Evolutionary conservation across 805 yeast species (phyloP).

Genomic region (Metschnikowia koreensis): DNA sequence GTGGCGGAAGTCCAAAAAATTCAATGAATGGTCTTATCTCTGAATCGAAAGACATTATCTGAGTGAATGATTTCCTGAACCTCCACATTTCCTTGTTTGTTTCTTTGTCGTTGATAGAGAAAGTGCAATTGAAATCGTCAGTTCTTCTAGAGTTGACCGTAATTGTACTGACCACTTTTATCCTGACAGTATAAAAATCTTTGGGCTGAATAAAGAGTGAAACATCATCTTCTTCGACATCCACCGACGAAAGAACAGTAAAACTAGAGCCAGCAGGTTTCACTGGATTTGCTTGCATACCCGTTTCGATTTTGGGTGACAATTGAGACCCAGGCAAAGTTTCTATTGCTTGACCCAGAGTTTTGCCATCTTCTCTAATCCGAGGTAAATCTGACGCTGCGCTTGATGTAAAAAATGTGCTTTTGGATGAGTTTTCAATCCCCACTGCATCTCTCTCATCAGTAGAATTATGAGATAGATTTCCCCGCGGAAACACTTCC

Average conservation of each 20-base stretch:
- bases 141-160: conserved; percentile 33
- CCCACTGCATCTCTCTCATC: neutral
- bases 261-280: conserved; percentile 14
- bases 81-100: conserved; percentile 71
- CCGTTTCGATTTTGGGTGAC: neutral
- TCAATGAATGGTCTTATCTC: conserved; percentile 52
- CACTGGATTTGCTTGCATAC: neutral
- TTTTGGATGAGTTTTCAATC: neutral
- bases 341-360: neutral
- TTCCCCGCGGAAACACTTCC: neutral
- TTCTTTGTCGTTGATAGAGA: conserved; percentile 62
- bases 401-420: neutral
- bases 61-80: conserved; percentile 60
- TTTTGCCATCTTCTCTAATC: neutral
- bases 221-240: conserved; percentile 38
- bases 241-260: conserved; percentile 18
- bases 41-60: conserved; percentile 59
- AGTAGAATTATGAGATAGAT: too few species aligned
- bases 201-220: conserved; percentile 58
- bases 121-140: conserved; percentile 59
- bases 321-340: neutral
- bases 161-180: conserved; percentile 51
- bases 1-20: conserved; percentile 53
- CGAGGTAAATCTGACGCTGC: neutral
- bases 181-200: conserved; percentile 50